Conservation (phyloP, 345 rosid species). For the Orychophragmus violaceus region DNA sequence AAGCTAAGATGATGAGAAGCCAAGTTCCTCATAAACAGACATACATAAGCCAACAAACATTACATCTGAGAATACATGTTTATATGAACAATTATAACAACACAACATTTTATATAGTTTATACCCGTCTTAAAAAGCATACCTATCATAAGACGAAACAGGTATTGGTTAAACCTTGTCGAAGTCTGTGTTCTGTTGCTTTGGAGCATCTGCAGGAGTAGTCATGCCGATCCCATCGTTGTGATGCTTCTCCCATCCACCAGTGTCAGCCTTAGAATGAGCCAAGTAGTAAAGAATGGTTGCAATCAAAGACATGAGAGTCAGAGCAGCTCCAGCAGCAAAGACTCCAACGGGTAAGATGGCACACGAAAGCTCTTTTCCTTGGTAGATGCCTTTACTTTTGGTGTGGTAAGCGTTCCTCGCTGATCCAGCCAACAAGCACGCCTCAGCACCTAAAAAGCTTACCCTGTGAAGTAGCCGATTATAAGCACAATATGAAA, state of each 20-base stretch:
- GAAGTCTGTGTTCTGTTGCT: slow-evolving; percentile 40
- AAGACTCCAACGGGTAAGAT: slow-evolving; percentile 89
- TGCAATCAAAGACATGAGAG: slow-evolving; percentile 56
- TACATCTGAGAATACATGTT: slow-evolving; percentile 7
- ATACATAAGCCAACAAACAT: slow-evolving; percentile 19
- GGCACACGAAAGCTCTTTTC: slow-evolving; percentile 51
- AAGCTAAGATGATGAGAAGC: neutral
- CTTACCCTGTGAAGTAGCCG: slow-evolving; percentile 49
- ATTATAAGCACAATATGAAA: neutral
- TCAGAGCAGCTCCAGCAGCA: slow-evolving; percentile 89
- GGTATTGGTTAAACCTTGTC: slow-evolving; percentile 36
- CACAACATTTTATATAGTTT: slow-evolving; percentile 1
- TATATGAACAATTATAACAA: slow-evolving; percentile 22
- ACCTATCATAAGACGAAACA: slow-evolving; percentile 10
- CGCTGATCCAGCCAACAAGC: slow-evolving; percentile 87
- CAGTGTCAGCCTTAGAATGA: slow-evolving; percentile 87
- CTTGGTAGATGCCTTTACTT: slow-evolving; percentile 49
- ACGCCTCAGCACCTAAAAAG: slow-evolving; percentile 91
- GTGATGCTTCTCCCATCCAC: slow-evolving; percentile 90
- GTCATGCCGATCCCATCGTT: slow-evolving; percentile 54
- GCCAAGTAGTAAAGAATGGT: slow-evolving; percentile 74
- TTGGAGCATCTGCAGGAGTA: slow-evolving; percentile 33
- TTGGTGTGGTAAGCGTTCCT: slow-evolving; percentile 86
- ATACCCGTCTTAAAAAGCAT: neutral
- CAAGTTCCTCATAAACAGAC: neutral